phyloP scores from a whole-genome alignment of 176 grass and related monocot species.

The Juncus effusus region DNA sequence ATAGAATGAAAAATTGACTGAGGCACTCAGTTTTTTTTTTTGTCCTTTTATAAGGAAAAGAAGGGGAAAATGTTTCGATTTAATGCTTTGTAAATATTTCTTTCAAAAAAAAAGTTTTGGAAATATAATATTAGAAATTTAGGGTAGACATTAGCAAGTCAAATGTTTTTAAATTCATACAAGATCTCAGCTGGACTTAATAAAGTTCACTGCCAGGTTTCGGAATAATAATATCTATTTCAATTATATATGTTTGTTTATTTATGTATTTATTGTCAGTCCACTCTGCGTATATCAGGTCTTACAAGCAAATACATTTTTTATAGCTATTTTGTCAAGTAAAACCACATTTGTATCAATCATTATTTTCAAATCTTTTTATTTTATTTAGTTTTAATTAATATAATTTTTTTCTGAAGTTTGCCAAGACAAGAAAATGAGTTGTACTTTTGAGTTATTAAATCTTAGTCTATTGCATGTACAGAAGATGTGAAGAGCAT shows the following conservation, averaged over 20 bases:
- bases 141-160: too few species aligned
- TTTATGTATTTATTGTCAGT: background rate
- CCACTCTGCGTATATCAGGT: background rate
- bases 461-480: background rate
- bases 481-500: constrained; percentile 2
- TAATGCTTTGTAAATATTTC: background rate
- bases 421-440: background rate
- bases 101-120: background rate
- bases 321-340: constrained; percentile 9
- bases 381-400: background rate
- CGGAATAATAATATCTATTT: background rate
- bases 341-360: background rate
- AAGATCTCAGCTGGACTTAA: background rate
- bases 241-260: background rate
- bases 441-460: background rate
- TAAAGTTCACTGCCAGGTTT: constrained; percentile 4
- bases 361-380: background rate
- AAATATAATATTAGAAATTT: background rate
- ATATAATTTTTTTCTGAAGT: too few species aligned
- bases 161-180: background rate
- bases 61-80: background rate
- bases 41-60: background rate
- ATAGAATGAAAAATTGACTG: too few species aligned
- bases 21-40: background rate
- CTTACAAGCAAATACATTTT: background rate